Conservation (phyloP, 192 early-diverging fungal genomes). For the Spinellus fusiger region DNA sequence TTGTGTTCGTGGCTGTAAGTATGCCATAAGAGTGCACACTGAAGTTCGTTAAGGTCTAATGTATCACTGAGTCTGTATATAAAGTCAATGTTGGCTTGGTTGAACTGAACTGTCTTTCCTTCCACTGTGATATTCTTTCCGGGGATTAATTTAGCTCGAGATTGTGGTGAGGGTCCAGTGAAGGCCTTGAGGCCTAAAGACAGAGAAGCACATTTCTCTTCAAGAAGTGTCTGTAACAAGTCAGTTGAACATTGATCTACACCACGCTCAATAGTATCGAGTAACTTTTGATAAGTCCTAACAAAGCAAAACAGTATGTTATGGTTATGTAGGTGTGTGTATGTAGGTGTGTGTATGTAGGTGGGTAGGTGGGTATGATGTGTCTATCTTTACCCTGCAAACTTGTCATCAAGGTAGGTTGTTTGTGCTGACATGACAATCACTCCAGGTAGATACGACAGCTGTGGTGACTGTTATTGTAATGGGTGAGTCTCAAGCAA, state of each 20-base stretch:
- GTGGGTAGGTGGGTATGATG: too few relatives aligned
- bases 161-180: slow-evolving; percentile 20
- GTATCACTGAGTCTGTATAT: slow-evolving; percentile 32
- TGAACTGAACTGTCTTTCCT: slow-evolving; percentile 29
- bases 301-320: background rate
- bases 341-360: too few relatives aligned
- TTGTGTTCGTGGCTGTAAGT: slow-evolving; percentile 12
- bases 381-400: background rate
- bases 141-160: slow-evolving; percentile 27
- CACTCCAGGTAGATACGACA: background rate
- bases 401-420: background rate
- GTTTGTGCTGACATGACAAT: background rate
- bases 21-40: slow-evolving; percentile 22
- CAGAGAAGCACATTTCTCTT: slow-evolving; percentile 19
- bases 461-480: background rate
- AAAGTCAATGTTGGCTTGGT: slow-evolving; percentile 31
- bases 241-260: slow-evolving; percentile 11
- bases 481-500: background rate
- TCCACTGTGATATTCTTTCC: slow-evolving; percentile 16
- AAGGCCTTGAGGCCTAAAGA: slow-evolving; percentile 35
- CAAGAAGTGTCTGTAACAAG: slow-evolving; percentile 25
- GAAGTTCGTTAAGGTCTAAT: slow-evolving; percentile 36
- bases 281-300: slow-evolving; percentile 19
- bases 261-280: slow-evolving; percentile 20
- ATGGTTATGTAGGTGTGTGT: too few relatives aligned